A percentile compares a stretch with the other conserved stretches of the same genome.
phyloP scores from a whole-genome alignment of 2,329 filamentous ascomycete species.

The Penicillium sp. region DNA sequence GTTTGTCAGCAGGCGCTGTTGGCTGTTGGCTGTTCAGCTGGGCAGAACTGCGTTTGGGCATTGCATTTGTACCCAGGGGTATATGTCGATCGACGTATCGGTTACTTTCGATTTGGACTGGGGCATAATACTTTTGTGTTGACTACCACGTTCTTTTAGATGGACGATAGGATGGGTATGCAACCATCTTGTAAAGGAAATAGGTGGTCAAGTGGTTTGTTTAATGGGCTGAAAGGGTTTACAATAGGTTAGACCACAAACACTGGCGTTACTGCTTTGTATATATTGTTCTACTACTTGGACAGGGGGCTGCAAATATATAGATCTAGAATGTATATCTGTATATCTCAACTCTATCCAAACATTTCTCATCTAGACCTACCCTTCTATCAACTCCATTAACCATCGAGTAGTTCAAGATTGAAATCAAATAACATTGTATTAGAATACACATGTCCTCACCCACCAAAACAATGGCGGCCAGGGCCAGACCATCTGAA shows the following conservation, averaged over 20 bases:
- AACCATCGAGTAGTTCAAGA: not conserved
- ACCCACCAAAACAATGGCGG: conserved; percentile 10
- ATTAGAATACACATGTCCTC: conserved; percentile 21
- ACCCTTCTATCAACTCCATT: not conserved
- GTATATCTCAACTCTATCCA: not conserved
- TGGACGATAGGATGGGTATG: not conserved
- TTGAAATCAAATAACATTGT: conserved; percentile 8
- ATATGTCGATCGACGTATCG: not conserved
- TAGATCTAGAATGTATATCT: not conserved
- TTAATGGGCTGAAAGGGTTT: not conserved
- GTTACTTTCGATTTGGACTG: not conserved
- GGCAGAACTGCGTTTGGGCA: conserved; percentile 5
- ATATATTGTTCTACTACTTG: not conserved
- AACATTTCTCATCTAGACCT: no score
- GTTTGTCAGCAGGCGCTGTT: not conserved
- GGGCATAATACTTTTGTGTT: not conserved
- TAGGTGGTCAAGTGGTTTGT: no score
- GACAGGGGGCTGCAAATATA: not conserved
- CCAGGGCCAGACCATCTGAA: conserved; percentile 20
- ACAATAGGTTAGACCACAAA: not conserved
- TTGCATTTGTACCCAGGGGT: conserved; percentile 1
- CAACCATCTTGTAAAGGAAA: not conserved
- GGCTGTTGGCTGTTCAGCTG: not conserved
- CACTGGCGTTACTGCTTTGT: not conserved
- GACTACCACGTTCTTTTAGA: not conserved